Evolutionary conservation across 441 rosid genomes (phyloP), one percentile per base, ranked within the genome.

Genomic region (Raphanus hybrid): DNA sequence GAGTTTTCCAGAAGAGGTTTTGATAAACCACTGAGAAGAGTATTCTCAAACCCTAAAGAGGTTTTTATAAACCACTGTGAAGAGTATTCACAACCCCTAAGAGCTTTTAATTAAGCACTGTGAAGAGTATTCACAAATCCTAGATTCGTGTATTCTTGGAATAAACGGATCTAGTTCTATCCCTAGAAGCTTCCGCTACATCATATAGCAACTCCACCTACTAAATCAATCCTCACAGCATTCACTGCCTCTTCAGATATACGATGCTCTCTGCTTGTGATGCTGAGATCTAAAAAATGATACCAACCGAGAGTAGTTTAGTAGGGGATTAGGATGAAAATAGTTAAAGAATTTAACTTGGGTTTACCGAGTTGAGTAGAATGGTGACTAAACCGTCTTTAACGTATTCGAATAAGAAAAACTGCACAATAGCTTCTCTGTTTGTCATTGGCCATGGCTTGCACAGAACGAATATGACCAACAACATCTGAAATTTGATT

Each of bases 381-480:
- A 83, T 87, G 41, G 92, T 80, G 52, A 88, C 67, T 63, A 96
- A 82, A 76, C 86, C 98, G 62, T 92, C 98, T 84, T 92, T 80
- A 58, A 85, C 82, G 86, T 85, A 87, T 81, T 96, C 93, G 8
- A 96, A 91, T 77, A 84, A 20, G 70, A 85, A 89, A 80, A 74
- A 93, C 83, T 92, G 94, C 69, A 91, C 81, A 71, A 71, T 32
- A 14, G 81, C 80, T 83, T 93, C 97, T 86, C 99, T 87, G 70
- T 91, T 77, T 60, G 93, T 81, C 75, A 96, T 67, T 14, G 98
- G 99, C 99, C 98, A 96, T 1, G 94, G 72, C 43, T 39, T 39
- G 43, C 43, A 39, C 10, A 8, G 20, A 18, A 18, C 20, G 20
- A 18, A 18, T 18, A 18, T 18, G 20, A 18, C 20, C 20, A 18